These are phyloP conservation scores for Claviceps citrina DNA, from an alignment of 2,329 filamentous ascomycete species.

Conservation along the genomic window DNA sequence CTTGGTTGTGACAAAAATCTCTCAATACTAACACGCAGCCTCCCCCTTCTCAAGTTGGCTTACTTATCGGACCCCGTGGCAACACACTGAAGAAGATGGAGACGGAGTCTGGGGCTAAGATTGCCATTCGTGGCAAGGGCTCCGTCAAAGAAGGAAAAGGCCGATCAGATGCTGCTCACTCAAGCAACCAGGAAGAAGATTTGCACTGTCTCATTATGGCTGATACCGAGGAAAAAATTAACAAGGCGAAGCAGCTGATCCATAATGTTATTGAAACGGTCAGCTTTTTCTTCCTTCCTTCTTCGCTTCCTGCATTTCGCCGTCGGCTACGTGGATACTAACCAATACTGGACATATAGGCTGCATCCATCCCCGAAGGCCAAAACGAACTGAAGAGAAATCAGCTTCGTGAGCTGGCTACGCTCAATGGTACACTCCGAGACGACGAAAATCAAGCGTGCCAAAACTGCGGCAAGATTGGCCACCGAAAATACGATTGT, in stretches of 20 bases:
- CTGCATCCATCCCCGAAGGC: conserved; percentile 93
- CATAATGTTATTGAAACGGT: conserved; percentile 98
- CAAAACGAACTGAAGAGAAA: conserved; percentile 99
- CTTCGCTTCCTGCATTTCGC: not conserved
- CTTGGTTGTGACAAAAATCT: conserved; percentile 11
- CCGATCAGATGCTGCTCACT: conserved; percentile 94
- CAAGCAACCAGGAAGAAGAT: conserved; percentile 99
- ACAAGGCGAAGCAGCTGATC: conserved; percentile 96
- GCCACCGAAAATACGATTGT: conserved; percentile 96
- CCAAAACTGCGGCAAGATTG: conserved; percentile 98
- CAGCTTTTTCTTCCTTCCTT: conserved; percentile 21
- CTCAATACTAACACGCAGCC: conserved; percentile 81
- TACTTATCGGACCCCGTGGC: conserved; percentile 99
- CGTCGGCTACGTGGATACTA: not conserved
- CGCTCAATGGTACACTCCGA: conserved; percentile 95
- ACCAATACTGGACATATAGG: conserved; percentile 36
- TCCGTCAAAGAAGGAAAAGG: conserved; percentile 99
- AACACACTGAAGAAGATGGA: conserved; percentile 99
- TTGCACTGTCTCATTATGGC: conserved; percentile 99
- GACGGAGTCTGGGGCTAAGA: conserved; percentile 89
- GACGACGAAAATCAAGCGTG: conserved; percentile 99
- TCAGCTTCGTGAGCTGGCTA: conserved; percentile 91
- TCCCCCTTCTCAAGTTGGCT: conserved; percentile 82
- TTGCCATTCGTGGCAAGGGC: conserved; percentile 97
- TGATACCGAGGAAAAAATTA: conserved; percentile 97